These are phyloP conservation scores for Ceratobasidium sp. DNA, from an alignment of 1,284 basidiomycete species.

Conservation along the genomic window DNA sequence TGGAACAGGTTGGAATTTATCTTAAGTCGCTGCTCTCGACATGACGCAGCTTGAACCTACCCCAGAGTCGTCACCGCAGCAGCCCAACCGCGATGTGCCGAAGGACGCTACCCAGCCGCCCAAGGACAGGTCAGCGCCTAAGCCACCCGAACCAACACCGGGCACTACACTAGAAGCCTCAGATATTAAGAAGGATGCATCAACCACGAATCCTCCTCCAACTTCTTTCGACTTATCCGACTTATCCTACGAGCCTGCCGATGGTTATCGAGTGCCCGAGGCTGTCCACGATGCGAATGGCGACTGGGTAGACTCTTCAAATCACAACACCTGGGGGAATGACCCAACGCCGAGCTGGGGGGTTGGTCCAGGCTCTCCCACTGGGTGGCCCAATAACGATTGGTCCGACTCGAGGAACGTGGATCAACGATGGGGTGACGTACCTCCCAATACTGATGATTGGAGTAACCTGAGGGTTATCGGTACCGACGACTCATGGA, in stretches of 20 bases:
- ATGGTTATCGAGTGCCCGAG: conserved; percentile 33
- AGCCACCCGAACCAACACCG: neutral
- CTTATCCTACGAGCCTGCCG: conserved; percentile 6
- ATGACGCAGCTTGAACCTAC: conserved; percentile 34
- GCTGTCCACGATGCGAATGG: neutral
- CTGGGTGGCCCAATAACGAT: neutral
- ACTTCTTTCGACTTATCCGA: neutral
- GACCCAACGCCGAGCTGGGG: no score
- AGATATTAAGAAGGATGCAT: no score
- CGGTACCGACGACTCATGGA: conserved; percentile 25
- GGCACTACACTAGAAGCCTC: neutral
- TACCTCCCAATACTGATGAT: neutral
- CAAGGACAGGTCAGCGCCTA: neutral
- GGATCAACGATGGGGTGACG: neutral
- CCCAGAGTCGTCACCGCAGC: conserved; percentile 2
- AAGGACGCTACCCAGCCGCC: neutral
- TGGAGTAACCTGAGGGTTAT: conserved; percentile 17
- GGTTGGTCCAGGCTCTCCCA: no score
- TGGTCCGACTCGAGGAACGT: neutral
- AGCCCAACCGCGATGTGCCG: neutral
- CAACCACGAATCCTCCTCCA: no score
- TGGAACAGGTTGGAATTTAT: neutral
- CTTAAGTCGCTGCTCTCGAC: neutral
- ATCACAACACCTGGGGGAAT: conserved; percentile 2
- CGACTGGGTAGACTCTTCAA: neutral